Evolutionary conservation across 805 yeast species (phyloP), one percentile per base, ranked within the genome.

Genomic region (Monosporozyma siamensis): DNA sequence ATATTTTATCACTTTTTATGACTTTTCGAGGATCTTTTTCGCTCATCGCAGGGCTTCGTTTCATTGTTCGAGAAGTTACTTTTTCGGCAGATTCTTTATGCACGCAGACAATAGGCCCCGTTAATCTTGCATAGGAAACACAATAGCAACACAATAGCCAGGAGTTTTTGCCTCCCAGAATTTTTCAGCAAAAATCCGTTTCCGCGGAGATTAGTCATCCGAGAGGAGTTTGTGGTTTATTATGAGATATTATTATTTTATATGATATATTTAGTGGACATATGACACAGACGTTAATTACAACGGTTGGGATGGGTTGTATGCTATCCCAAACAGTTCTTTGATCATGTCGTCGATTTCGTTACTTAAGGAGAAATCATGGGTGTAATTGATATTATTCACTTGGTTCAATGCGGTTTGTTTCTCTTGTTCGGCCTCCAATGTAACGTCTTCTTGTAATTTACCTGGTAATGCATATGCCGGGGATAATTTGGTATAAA

Each of bases 301-400:
- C n/a, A 47, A 32, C 15, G 50, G 48, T 15, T 39, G 44, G 10
- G 39, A 41, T 4, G 51, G 49, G 21, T 44, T 40, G 30, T 44
- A 44, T 26, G 51, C 58, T 15, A 56, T 53, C 20, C 60, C 61
- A 32, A 63, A 63, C 26, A 59, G 44, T 24, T 61, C 63, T 35
- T 55, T 60, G 39, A 63, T 63, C 36, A 61, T 45, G 29, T 58
- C 65, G 34, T 63, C 67, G 34, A 63, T 62, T 42, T 63, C 66
- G 39, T 61, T 58, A 39, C 63, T 58, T 22, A 63, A 48, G 4
- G 66, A 55, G 39, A 63, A 61, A 41, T 63, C 67, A 37, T 61
- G 60, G 1, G 52, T 56, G 44, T 59, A 54, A 31, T 49, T 53
- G 24, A 53, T 48, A 30, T 54, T 61, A 38, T 49, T 51, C 20